Base-by-base conservation (phyloP, 805 yeast genomes). In the Yarrowia sp. region DNA sequence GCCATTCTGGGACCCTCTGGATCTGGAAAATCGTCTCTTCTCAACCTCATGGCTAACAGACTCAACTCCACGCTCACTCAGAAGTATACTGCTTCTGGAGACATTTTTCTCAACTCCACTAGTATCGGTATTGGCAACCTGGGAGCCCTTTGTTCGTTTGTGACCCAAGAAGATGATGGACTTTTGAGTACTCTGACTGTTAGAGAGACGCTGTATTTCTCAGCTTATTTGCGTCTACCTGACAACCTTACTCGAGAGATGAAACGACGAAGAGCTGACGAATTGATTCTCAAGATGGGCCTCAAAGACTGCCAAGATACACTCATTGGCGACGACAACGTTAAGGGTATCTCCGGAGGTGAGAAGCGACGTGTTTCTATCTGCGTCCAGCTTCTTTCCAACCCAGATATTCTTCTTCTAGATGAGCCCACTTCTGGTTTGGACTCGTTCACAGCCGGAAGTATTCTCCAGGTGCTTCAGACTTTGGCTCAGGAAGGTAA, bases 361-460 rank as follows among this genome's bases (percentile, higher is more conserved):
- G 97, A 91, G 72, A 89, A 89, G 72, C 81, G 96, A 70, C 80
- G 96, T 68, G 87, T 91, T 0, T 86, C 93, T 0, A 89, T 91
- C 73, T 93, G 92, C 2, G 82, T 89, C 48, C 96, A 90, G 72
- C 76, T 91, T 36, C 76, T 91, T 43, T 85, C 86, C 66, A 85
- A 85, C 65, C 93, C 96, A 0, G 85, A 85, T 65, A 80, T 91
- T 40, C 73, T 91, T 36, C 80, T 91, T 58, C 74, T 91, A 24
- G 97, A 91, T 74, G 97, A 91, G 71, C 96, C 97, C 2, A 91
- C 96, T 0, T 89, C 96, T 4, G 97, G 97, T 0, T 79, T 91
- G 26, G 97, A 91, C 71, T 84, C 92, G 12, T 84, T 89, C 65
- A 89, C 95, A 0, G 88, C 96, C 0, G 80, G 83, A 0, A 82